Base-by-base conservation (phyloP, 306 rosid genomes). In the Hippophae rhamnoides region DNA sequence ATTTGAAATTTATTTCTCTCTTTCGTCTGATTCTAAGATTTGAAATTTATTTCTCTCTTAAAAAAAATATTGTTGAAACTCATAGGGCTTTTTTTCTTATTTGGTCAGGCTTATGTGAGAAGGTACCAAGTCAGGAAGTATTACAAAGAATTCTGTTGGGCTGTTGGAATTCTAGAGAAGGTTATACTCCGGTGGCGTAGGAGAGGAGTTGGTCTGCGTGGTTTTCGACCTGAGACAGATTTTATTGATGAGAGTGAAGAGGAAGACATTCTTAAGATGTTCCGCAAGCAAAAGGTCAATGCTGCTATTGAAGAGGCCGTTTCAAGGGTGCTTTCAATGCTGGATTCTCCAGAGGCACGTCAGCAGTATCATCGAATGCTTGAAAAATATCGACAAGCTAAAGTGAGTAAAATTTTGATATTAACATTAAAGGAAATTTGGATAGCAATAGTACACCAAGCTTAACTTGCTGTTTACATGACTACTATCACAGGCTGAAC, bases 171-270 rank as follows among this genome's bases (percentile, higher is more conserved):
- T 67, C 75, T 75, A 63, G 95, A 93, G 64, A 93, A 88, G 82
- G 94, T 78, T 65, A 90, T 93, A 60, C 84, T 93, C 9, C 75
- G 99, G 43, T 93, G 99, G 99, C 69, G 84, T 55, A 78, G 97
- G 72, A 93, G 78, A 79, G 85, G 95, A 59, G 68, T 48, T 52
- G 99, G 99, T 70, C 75, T 93, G 72, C 81, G 76, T 56, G 82
- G 89, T 43, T 82, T 83, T 60, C 77, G 72, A 25, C 72, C 67
- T 13, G 94, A 80, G 53, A 56, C 64, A 53, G 61, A 77, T 10
- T 23, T 75, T 13, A 61, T 63, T 38, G 84, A 72, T 51, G 92
- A 79, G 52, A 76, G 72, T 73, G 95, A 82, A 41, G 97, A 80
- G 18, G 99, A 85, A 54, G 99, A 93, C 58, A 75, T 93, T 73